phyloP scores from a whole-genome alignment of 129 eudicot genomes.

The Flaveria linearis region DNA sequence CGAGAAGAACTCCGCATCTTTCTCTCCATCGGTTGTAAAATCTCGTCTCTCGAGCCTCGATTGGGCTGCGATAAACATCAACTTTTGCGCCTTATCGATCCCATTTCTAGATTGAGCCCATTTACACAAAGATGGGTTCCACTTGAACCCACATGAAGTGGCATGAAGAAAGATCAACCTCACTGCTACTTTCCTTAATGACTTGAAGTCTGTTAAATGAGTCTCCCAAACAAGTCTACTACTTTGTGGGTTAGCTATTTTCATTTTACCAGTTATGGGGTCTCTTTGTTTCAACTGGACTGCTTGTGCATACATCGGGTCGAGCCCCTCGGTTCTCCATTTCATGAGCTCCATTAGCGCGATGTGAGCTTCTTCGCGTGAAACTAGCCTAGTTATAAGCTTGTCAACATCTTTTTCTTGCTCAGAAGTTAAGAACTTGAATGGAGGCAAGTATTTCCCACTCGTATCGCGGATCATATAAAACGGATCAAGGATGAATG shows the following conservation, averaged over 20 bases:
- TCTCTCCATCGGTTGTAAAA: conserved; percentile 57
- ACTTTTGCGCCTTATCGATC: conserved; percentile 76
- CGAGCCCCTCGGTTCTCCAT: conserved; percentile 97
- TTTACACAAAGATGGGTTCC: conserved; percentile 55
- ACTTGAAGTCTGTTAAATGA: conserved; percentile 73
- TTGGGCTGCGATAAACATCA: conserved; percentile 85
- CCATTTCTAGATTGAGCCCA: conserved; percentile 71
- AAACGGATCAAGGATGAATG: conserved; percentile 81
- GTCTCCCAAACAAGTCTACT: conserved; percentile 98
- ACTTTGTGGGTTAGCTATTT: conserved; percentile 88
- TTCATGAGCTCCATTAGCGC: conserved; percentile 96
- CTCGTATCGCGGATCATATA: conserved; percentile 71
- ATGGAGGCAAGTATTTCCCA: conserved; percentile 92
- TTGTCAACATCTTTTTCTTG: conserved; percentile 93
- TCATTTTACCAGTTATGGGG: conserved; percentile 80
- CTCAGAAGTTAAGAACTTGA: conserved; percentile 74
- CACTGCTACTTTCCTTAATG: conserved; percentile 80
- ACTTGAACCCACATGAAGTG: conserved; percentile 78
- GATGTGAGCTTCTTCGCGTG: conserved; percentile 85
- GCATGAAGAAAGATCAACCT: conserved; percentile 92
- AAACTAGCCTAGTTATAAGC: conserved; percentile 79
- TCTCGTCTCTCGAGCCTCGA: conserved; percentile 72
- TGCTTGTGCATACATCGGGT: conserved; percentile 93
- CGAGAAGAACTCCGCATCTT: conserved; percentile 65
- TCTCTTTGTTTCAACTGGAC: conserved; percentile 90